Base-by-base conservation (phyloP, 345 rosid species). In the Adansonia digitata region DNA sequence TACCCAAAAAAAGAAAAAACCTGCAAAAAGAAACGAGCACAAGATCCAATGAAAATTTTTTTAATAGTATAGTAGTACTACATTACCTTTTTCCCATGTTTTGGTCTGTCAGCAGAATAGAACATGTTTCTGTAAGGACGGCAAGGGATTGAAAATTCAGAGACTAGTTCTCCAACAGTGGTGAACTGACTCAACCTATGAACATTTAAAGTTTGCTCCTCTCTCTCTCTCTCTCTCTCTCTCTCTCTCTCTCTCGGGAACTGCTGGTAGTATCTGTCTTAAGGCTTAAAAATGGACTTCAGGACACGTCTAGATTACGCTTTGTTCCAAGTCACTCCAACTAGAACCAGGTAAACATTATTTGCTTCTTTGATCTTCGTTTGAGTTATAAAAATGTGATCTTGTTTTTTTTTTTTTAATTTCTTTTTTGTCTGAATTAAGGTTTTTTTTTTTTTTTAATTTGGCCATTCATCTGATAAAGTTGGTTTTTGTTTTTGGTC, bases 251-350 rank as follows among this genome's bases (percentile, higher is more conserved):
- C 40, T 67, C 49, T 71, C 76, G 46, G 39, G 24, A 40, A 35
- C 55, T 52, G 45, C 9, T 70, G 64, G 24, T 72, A 31, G 10
- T 74, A 42, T 37, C 69, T 72, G 22, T 73, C 63, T 77, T 46
- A 56, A 40, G 27, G 35, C 42, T 69, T 77, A 77, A 64, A 69
- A 14, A 95, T 95, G 99, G 99, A 95, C 78, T 83, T 94, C 4
- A 86, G 88, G 76, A 88, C 92, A 59, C 85, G 88, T 79, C 90
- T 95, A 76, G 98, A 93, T 69, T 85, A 89, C 83, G 96, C 81
- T 80, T 88, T 95, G 76, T 95, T 95, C 74, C 99, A 93, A 75
- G 97, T 95, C 84, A 93, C 99, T 49, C 98, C 98, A 61, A 95
- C 99, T 59, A 91, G 96, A 81, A 95, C 98, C 82, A 95, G 99